Percentiles rank a stretch among this genome's conserved stretches.
These are phyloP conservation scores for Trametes sp. DNA, from an alignment of 1,284 basidiomycete genomes.

Conservation along the genomic window DNA sequence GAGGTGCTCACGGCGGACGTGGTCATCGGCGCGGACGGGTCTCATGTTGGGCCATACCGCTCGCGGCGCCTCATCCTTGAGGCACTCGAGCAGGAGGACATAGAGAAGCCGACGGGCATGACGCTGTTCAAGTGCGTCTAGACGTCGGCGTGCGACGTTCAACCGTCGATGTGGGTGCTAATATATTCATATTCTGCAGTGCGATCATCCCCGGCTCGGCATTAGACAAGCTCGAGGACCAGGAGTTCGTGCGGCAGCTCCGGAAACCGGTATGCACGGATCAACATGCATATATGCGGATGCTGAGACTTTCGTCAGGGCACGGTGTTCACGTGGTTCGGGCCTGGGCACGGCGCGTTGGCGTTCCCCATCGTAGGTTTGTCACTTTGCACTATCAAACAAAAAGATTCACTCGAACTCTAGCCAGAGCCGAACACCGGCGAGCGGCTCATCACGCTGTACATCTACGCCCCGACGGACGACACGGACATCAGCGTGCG, in stretches of 20 bases:
- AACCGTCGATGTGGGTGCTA: neutral
- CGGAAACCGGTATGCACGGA: slow-evolving; percentile 11
- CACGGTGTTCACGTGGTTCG: slow-evolving; percentile 30
- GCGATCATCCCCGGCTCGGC: slow-evolving; percentile 27
- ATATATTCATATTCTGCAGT: slow-evolving; percentile 8
- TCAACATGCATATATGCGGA: too few relatives aligned
- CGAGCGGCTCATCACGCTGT: slow-evolving; percentile 16
- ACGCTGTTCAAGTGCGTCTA: slow-evolving; percentile 35
- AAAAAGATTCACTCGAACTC: neutral
- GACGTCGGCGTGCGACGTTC: neutral
- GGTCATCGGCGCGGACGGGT: slow-evolving; percentile 44
- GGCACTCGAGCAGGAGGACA: slow-evolving; percentile 25
- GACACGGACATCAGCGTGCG: neutral
- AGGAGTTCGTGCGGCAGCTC: slow-evolving; percentile 25
- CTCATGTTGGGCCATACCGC: slow-evolving; percentile 19
- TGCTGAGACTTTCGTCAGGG: slow-evolving; percentile 3
- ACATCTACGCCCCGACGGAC: slow-evolving; percentile 13
- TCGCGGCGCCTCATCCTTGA: slow-evolving; percentile 33
- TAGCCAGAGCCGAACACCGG: slow-evolving; percentile 15
- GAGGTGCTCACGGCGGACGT: slow-evolving; percentile 40
- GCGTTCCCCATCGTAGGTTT: slow-evolving; percentile 30
- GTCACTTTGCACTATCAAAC: neutral
- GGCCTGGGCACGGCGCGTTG: slow-evolving; percentile 25
- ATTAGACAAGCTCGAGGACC: slow-evolving; percentile 21
- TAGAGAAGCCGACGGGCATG: slow-evolving; percentile 15